Evolutionary conservation across 2,329 filamentous ascomycete genomes (phyloP).

Genomic region (Apiospora aurea): DNA sequence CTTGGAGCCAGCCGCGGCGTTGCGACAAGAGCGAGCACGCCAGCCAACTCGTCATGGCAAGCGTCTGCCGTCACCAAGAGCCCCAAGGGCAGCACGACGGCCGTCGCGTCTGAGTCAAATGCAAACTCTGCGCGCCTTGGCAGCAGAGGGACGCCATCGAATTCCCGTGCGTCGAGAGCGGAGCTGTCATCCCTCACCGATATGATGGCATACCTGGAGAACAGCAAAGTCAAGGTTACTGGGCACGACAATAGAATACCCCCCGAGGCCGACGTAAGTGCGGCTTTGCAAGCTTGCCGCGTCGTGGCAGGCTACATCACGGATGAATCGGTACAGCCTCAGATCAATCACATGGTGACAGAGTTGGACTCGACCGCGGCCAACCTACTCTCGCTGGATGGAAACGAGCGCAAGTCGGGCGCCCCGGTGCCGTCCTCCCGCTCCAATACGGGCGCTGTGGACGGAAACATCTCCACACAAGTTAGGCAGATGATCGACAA

Average conservation of each 20-base stretch:
- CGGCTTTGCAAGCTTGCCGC: constrained; percentile 39
- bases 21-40: constrained; percentile 20
- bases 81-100: constrained; percentile 5
- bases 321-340: constrained; percentile 40
- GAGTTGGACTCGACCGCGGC: constrained; percentile 47
- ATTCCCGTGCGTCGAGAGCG: constrained; percentile 12
- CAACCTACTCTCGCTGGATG: constrained; percentile 45
- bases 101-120: constrained; percentile 18
- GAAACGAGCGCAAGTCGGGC: constrained; percentile 25
- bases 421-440: constrained; percentile 30
- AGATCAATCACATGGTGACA: constrained; percentile 39
- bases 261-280: constrained; percentile 38
- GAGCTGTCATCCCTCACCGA: constrained; percentile 37
- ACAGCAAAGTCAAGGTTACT: constrained; percentile 35
- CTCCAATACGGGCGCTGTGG: constrained; percentile 21
- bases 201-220: constrained; percentile 39
- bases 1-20: constrained; percentile 5
- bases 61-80: constrained; percentile 12
- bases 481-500: constrained; percentile 55
- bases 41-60: constrained; percentile 22
- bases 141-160: constrained; percentile 20
- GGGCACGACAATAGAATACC: constrained; percentile 34
- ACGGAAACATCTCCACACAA: constrained; percentile 33
- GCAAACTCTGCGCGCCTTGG: constrained; percentile 13
- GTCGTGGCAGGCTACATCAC: constrained; percentile 40